These are phyloP conservation scores for Serendipita sp. DNA, from an alignment of 768 basidiomycete genomes.

Conservation along the genomic window DNA sequence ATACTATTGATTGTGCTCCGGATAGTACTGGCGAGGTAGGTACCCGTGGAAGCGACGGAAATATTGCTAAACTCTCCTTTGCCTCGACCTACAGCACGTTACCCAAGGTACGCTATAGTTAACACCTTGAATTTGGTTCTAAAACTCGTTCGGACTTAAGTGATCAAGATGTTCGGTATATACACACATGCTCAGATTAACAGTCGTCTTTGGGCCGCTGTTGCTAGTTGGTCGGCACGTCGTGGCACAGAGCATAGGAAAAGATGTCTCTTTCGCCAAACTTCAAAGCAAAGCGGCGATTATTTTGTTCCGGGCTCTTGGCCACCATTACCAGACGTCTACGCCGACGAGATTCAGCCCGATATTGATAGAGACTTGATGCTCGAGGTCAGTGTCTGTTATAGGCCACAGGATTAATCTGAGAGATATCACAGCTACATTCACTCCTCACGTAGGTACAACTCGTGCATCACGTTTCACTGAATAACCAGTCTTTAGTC, in stretches of 20 bases:
- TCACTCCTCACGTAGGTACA: constrained; percentile 37
- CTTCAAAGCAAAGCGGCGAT: constrained; percentile 20
- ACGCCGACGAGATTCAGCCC: constrained; percentile 10
- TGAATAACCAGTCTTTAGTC: constrained; percentile 13
- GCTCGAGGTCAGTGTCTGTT: background rate
- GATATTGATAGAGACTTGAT: background rate
- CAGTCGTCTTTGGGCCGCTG: constrained; percentile 28
- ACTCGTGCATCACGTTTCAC: background rate
- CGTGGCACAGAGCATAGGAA: constrained; percentile 36
- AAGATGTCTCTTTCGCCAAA: constrained; percentile 34
- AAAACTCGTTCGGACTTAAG: constrained; percentile 14
- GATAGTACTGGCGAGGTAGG: constrained; percentile 20
- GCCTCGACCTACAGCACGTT: constrained; percentile 10
- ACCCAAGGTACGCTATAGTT: constrained; percentile 6
- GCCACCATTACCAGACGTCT: constrained; percentile 28
- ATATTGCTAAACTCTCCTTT: background rate
- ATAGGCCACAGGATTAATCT: background rate
- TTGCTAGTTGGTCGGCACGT: constrained; percentile 26
- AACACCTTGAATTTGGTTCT: constrained; percentile 23
- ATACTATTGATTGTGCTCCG: constrained; percentile 32
- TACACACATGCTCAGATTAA: constrained; percentile 33
- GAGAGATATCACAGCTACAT: constrained; percentile 27
- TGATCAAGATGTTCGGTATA: constrained; percentile 33
- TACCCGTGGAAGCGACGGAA: constrained; percentile 14
- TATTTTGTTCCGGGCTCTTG: constrained; percentile 33